Evolutionary conservation across 2,329 filamentous ascomycete species (phyloP), one percentile per base, ranked within the genome.

Genomic region (Fusarium nelsonii): DNA sequence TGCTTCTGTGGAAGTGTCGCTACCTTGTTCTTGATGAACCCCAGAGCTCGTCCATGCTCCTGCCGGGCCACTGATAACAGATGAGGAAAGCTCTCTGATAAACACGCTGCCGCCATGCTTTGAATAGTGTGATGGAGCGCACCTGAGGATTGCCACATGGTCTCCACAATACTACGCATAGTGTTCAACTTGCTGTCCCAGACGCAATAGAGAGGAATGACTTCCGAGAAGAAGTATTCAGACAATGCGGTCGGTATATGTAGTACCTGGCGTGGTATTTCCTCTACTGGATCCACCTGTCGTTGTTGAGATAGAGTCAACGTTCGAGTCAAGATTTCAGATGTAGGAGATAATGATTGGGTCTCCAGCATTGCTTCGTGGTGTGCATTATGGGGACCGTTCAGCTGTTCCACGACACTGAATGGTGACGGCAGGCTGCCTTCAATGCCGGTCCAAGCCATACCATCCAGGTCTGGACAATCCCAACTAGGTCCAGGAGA

Each of bases 31-130:
- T 33, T 57, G 4, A 58, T 39, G 20, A 23, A 30, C 0, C 12
- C 15, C 8, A 60, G 14, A 7, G 57, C 53, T 0, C 28, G 33
- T 4, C 15, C 8, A 20, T 57, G 53, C 14, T 60, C 57, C 2
- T 60, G 34, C 1, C 23, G 20, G 6, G 41, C 57, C 2, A 60
- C 23, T 3, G 20, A n/a, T 9, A 49, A 14, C 2, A 60, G 15
- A 1, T 49, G 18, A 2, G 57, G 57, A 12, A 60, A 60, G 3
- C 26, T 37, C 15, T 58, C 36, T 3, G 53, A 60, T 3, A 58
- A 26, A 8, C 53, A 60, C 10, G 57, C 53, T 2, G 57, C 57
- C 14, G 57, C 57, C 57, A 60, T 60, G 15, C 57, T 60, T 40
- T 58, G 57, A 1, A 58, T 60, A 1, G 57, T 58, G 8, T 60